Evolutionary conservation across 305 asterid genomes (phyloP), one percentile per base, ranked within the genome.

Genomic region (Fraxinus latifolia): DNA sequence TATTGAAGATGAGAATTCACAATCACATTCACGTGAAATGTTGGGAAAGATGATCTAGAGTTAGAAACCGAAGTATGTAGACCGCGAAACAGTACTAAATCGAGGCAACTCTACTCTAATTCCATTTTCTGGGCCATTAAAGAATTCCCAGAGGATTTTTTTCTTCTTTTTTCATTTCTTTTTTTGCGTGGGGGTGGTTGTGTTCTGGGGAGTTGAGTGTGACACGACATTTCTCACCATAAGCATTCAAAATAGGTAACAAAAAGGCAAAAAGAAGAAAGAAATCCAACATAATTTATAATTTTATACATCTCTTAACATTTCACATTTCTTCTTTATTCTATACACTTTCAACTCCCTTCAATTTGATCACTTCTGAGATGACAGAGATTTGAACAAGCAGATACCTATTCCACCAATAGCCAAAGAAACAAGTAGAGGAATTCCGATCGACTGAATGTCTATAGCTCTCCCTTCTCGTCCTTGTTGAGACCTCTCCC

Each of bases 351-450:
- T 27, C 36, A 27, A 7, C 39, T 25, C 73, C 42, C 39, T 4
- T 36, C 75, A 68, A 31, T 12, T 68, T 68, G 23, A 29, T 71
- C 80, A 90, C 42, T 85, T 91, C 21, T 83, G 90, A 19, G 91
- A 85, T 2, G 93, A 86, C 34, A 89, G 75, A 50, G 89, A 83
- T 84, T 85, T 92, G 83, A 89, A 86, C 91, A 94, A 85, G 81
- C 93, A 17, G 80, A 94, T 81, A 62, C 97, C 96, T 4, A 95
- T 74, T 62, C 98, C 90, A 55, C 93, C 97, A 74, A 93, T 86
- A 15, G 93, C 97, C 84, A 95, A 60, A 15, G 97, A 87, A 3
- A 89, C 84, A 33, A 95, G 87, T 33, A 93, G 55, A 39, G 95
- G 92, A 83, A 89, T 60, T 7, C 87, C 92, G 14, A 90, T 70